A percentile compares a stretch with the other conserved stretches of the same genome.
phyloP scores from a whole-genome alignment of 2,329 filamentous ascomycete species.

The Aspergillus fumigatus region DNA sequence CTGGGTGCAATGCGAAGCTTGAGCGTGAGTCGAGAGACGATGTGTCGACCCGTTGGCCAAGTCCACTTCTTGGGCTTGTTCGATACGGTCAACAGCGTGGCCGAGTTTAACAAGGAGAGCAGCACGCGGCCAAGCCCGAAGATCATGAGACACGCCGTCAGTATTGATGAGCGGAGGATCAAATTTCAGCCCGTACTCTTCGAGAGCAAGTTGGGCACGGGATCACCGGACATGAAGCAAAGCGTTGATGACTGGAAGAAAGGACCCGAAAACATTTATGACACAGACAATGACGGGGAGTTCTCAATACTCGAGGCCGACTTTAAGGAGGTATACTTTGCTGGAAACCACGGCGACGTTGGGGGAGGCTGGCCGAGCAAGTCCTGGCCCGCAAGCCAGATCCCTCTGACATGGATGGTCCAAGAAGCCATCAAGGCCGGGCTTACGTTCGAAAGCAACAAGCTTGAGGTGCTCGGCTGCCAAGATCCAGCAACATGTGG shows the following conservation, averaged over 20 bases:
- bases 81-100: slow-evolving; percentile 24
- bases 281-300: neutral
- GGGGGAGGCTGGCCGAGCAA: slow-evolving; percentile 67
- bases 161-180: slow-evolving; percentile 50
- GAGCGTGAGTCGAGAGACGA: slow-evolving; percentile 9
- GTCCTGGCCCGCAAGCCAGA: slow-evolving; percentile 55
- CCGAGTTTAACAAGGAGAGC: slow-evolving; percentile 13
- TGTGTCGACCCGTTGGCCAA: slow-evolving; percentile 13
- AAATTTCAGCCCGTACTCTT: slow-evolving; percentile 41
- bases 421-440: slow-evolving; percentile 58
- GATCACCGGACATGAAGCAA: neutral
- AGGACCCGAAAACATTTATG: neutral
- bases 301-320: slow-evolving; percentile 37
- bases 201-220: neutral
- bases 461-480: slow-evolving; percentile 17
- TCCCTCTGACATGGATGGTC: slow-evolving; percentile 66
- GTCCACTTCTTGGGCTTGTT: slow-evolving; percentile 24
- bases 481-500: slow-evolving; percentile 6
- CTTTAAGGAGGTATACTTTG: slow-evolving; percentile 68
- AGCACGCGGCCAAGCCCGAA: slow-evolving; percentile 31
- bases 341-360: slow-evolving; percentile 69
- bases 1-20: slow-evolving; percentile 5
- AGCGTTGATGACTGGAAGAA: neutral
- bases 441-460: slow-evolving; percentile 56
- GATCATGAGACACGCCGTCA: slow-evolving; percentile 50